A percentile compares a stretch with the other conserved stretches of the same genome.
phyloP scores from a whole-genome alignment of 768 basidiomycete species.

The Tylopilus balloui region DNA sequence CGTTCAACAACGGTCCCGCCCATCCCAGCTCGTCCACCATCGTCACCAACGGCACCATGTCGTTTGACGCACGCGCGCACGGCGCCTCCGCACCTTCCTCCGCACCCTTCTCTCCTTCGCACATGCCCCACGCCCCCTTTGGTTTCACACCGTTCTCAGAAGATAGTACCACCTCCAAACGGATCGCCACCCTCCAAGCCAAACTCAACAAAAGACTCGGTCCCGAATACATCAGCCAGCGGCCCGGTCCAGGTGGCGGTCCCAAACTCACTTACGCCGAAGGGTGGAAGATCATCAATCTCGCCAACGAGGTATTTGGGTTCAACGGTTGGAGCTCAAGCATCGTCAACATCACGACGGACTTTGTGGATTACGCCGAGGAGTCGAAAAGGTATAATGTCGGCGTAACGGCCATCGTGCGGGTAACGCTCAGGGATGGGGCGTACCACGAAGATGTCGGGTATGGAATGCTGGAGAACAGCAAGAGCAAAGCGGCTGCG shows the following conservation, averaged over 20 bases:
- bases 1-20: constrained; percentile 31
- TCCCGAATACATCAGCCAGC: constrained; percentile 87
- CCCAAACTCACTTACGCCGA: constrained; percentile 91
- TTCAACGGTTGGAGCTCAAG: constrained; percentile 94
- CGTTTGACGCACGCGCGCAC: constrained; percentile 60
- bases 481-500: constrained; percentile 77
- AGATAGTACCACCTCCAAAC: constrained; percentile 48
- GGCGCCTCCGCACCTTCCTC: constrained; percentile 22
- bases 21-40: constrained; percentile 31
- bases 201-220: constrained; percentile 87
- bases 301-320: constrained; percentile 98
- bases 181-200: constrained; percentile 69
- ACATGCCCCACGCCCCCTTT: background rate
- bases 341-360: constrained; percentile 68
- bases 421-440: constrained; percentile 86
- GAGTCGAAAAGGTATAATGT: constrained; percentile 62
- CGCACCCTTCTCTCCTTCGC: constrained; percentile 1
- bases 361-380: constrained; percentile 73
- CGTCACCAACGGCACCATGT: constrained; percentile 50
- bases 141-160: constrained; percentile 39
- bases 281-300: constrained; percentile 96
- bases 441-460: constrained; percentile 92
- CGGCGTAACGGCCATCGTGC: constrained; percentile 79
- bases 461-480: constrained; percentile 82
- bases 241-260: constrained; percentile 84